phyloP scores from a whole-genome alignment of 2,329 filamentous ascomycete genomes.

The Botrytis fragariae region DNA sequence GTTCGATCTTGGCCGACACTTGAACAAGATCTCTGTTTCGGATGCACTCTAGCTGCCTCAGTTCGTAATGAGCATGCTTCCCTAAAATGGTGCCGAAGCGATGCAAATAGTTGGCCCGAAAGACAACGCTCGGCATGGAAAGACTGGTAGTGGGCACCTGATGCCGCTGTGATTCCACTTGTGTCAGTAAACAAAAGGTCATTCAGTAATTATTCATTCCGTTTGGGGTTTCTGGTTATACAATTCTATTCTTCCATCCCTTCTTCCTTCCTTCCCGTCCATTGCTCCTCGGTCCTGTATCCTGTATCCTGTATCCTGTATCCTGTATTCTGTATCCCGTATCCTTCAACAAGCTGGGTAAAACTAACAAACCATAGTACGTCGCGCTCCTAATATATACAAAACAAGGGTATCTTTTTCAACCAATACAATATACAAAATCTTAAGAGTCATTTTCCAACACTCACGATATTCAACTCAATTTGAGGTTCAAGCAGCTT shows the following conservation, averaged over 20 bases:
- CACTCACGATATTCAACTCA: background rate
- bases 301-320: background rate
- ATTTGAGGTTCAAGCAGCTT: background rate
- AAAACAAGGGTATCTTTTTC: conserved; percentile 15
- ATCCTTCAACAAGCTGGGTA: background rate
- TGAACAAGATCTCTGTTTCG: background rate
- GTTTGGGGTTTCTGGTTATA: background rate
- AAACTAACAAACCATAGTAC: background rate
- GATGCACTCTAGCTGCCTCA: too few relatives aligned
- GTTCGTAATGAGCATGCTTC: background rate
- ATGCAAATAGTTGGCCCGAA: background rate
- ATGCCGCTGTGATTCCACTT: background rate
- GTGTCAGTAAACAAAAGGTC: background rate
- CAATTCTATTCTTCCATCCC: background rate
- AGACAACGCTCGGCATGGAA: background rate
- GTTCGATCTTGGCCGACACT: too few relatives aligned
- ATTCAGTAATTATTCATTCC: background rate
- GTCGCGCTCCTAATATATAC: background rate
- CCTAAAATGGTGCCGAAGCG: background rate
- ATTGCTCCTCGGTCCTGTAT: background rate
- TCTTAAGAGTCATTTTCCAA: background rate
- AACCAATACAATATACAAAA: background rate
- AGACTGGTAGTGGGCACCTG: too few relatives aligned
- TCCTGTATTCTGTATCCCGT: background rate
- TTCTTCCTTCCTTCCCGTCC: background rate